Conservation (phyloP, 192 early-diverging fungal genomes). For the Coemansia sp. region DNA sequence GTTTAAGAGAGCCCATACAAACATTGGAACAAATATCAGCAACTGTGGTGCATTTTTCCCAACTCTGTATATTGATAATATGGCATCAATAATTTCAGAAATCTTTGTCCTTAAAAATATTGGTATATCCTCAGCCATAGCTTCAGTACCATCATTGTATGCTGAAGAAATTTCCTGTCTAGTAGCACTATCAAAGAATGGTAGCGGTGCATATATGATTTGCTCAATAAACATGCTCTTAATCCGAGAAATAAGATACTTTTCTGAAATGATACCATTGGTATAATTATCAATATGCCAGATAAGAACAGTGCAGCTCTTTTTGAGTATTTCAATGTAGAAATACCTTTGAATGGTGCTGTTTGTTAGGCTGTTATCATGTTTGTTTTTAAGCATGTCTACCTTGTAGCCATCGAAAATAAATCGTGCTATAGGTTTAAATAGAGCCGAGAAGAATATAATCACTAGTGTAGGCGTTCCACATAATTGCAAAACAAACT, state of each 20-base stretch:
- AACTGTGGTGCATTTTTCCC: constrained; percentile 18
- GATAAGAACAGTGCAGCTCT: not conserved
- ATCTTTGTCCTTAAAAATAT: constrained; percentile 3
- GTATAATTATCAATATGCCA: not conserved
- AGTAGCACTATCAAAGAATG: constrained; percentile 30
- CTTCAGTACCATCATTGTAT: constrained; percentile 13
- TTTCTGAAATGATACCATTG: not conserved
- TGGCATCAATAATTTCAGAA: too few species aligned
- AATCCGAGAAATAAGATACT: too few species aligned
- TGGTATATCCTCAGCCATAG: constrained; percentile 13
- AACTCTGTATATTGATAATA: not conserved
- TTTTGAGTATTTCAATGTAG: constrained; percentile 11
- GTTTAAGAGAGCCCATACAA: constrained; percentile 7
- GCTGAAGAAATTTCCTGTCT: constrained; percentile 11
- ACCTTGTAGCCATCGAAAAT: constrained; percentile 12
- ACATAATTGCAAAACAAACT: constrained; percentile 9
- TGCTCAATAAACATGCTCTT: not conserved
- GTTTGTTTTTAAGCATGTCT: constrained; percentile 2
- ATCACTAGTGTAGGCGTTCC: constrained; percentile 6
- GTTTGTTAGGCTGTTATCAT: not conserved
- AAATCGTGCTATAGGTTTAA: constrained; percentile 12
- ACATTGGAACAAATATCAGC: constrained; percentile 15
- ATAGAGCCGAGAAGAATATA: constrained; percentile 10
- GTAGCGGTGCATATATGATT: constrained; percentile 27
- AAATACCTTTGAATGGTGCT: constrained; percentile 3